Conservation (phyloP, 805 yeast genomes). For the Yarrowia sp. region DNA sequence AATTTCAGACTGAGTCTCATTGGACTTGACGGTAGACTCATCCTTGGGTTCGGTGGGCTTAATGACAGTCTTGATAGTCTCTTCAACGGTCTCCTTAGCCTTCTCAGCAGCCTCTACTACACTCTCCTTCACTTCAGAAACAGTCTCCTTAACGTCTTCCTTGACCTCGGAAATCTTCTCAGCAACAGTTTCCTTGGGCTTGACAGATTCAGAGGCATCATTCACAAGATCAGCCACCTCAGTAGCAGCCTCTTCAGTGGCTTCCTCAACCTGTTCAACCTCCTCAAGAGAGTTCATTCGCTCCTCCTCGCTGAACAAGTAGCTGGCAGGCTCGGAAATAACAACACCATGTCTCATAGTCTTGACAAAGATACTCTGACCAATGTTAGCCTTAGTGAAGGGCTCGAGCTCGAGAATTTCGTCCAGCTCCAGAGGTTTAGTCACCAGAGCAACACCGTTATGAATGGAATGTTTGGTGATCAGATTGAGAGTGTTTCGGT, state of each 20-base stretch:
- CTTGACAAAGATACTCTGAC: slow-evolving; percentile 9
- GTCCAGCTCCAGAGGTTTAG: slow-evolving; percentile 49
- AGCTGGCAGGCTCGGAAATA: slow-evolving; percentile 13
- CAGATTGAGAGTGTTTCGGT: slow-evolving; percentile 50
- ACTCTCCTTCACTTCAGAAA: neutral
- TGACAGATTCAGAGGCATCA: neutral
- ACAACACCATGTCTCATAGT: slow-evolving; percentile 16
- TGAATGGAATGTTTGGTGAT: slow-evolving; percentile 69
- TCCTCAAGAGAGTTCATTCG: slow-evolving; percentile 27
- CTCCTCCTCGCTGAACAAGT: slow-evolving; percentile 26
- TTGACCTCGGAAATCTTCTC: neutral
- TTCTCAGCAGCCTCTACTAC: neutral
- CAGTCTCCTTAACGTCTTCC: neutral
- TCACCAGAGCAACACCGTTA: slow-evolving; percentile 72
- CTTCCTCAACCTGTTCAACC: neutral
- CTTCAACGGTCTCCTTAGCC: neutral
- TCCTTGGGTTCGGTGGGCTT: neutral
- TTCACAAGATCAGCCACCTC: neutral
- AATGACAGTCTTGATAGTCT: neutral
- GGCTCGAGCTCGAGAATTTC: slow-evolving; percentile 38
- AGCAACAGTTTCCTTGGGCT: neutral
- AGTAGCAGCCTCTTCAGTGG: neutral
- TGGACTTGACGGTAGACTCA: neutral
- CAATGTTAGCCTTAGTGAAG: neutral
- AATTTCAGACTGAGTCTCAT: neutral